Conservation (phyloP, 2,329 filamentous ascomycete species). For the Colletotrichum echinochloae region DNA sequence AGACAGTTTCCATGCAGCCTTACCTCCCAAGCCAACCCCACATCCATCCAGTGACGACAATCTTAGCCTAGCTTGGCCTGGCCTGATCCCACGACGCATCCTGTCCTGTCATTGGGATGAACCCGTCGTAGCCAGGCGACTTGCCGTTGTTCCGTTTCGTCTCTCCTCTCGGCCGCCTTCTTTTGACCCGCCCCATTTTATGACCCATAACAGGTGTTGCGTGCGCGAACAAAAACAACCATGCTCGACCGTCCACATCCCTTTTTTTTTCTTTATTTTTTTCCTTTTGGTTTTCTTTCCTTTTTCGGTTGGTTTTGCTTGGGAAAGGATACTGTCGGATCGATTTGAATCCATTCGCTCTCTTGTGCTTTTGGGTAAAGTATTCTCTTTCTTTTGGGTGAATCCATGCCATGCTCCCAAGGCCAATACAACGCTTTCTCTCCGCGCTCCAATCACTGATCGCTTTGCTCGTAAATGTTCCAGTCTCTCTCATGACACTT, state of each 20-base stretch:
- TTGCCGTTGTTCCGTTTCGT: neutral
- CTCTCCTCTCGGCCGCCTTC: neutral
- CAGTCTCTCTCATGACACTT: constrained; percentile 25
- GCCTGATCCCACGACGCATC: neutral
- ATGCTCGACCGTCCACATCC: constrained; percentile 11
- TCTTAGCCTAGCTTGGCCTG: neutral
- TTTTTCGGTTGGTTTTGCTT: neutral
- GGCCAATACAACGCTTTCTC: constrained; percentile 32
- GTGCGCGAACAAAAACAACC: constrained; percentile 6
- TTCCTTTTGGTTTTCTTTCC: neutral
- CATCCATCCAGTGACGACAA: constrained; percentile 12
- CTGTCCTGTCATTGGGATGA: neutral
- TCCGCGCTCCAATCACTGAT: constrained; percentile 24
- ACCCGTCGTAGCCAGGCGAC: constrained; percentile 3
- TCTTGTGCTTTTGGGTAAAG: constrained; percentile 36
- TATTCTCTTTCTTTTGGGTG: constrained; percentile 27
- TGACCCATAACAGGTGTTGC: constrained; percentile 24
- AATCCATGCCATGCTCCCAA: constrained; percentile 36
- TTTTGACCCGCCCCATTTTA: constrained; percentile 24
- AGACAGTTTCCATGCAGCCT: constrained; percentile 32
- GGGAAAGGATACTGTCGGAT: constrained; percentile 4
- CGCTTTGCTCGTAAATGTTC: constrained; percentile 35
- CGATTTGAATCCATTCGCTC: constrained; percentile 32
- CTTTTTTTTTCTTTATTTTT: constrained; percentile 8
- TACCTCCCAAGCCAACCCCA: constrained; percentile 12